These are phyloP conservation scores for Fusarium sulawesiense DNA, from an alignment of 2,329 filamentous ascomycete species.

Conservation along the genomic window DNA sequence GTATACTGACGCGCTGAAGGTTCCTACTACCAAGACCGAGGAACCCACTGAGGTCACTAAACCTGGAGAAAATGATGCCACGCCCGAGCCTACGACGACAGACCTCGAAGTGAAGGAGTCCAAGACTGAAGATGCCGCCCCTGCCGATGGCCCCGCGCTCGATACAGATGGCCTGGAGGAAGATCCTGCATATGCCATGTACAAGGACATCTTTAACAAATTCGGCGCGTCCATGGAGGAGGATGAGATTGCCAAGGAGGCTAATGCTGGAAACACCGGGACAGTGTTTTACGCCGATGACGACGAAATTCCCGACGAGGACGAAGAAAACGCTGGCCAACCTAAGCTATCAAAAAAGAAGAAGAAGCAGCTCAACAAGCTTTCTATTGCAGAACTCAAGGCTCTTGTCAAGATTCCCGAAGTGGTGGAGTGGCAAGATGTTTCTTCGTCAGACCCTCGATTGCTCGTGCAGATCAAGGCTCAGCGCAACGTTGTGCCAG, in stretches of 20 bases:
- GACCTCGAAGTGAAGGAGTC: slow-evolving; percentile 56
- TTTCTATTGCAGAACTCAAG: slow-evolving; percentile 96
- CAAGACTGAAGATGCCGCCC: slow-evolving; percentile 50
- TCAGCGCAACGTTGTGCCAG: slow-evolving; percentile 93
- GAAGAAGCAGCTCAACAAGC: slow-evolving; percentile 88
- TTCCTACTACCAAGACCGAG: slow-evolving; percentile 28
- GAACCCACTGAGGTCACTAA: slow-evolving; percentile 38
- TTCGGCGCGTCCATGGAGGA: slow-evolving; percentile 77
- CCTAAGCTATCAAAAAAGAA: slow-evolving; percentile 93
- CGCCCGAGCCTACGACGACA: slow-evolving; percentile 50
- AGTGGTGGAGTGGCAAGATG: slow-evolving; percentile 97
- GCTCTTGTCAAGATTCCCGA: slow-evolving; percentile 91
- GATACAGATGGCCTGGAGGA: slow-evolving; percentile 70
- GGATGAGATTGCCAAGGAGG: slow-evolving; percentile 72
- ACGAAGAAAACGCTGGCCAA: slow-evolving; percentile 73
- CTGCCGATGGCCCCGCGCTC: slow-evolving; percentile 63
- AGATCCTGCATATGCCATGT: slow-evolving; percentile 85
- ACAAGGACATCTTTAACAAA: slow-evolving; percentile 82
- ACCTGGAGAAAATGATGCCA: slow-evolving; percentile 48
- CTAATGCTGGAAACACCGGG: slow-evolving; percentile 79
- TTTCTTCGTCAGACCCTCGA: slow-evolving; percentile 87
- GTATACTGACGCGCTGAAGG: slow-evolving; percentile 39
- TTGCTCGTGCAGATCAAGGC: slow-evolving; percentile 95
- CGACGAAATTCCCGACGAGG: slow-evolving; percentile 86
- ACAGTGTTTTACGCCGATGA: slow-evolving; percentile 87